Evolutionary conservation across 2,329 filamentous ascomycete species (phyloP).

Genomic region (Colletotrichum godetiae): DNA sequence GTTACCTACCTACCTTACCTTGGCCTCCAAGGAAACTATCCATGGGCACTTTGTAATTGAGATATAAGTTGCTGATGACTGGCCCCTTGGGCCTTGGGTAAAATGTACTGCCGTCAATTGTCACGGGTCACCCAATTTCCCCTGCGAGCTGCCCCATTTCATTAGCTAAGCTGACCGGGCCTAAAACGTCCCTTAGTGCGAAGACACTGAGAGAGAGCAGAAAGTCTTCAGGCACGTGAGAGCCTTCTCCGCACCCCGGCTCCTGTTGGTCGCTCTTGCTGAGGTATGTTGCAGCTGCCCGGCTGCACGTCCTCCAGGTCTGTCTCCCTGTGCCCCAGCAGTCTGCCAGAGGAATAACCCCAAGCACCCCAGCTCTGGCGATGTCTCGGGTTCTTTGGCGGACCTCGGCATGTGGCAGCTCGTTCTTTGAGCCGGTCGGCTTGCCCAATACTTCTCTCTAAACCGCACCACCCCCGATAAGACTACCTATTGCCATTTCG

Average conservation of each 20-base stretch:
- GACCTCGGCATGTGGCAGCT: conserved; percentile 38
- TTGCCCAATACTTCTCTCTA: conserved; percentile 3
- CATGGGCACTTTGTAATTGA: neutral
- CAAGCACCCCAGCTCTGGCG: conserved; percentile 3
- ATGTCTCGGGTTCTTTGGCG: conserved; percentile 30
- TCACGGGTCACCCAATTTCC: neutral
- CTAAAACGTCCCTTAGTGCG: too few relatives aligned
- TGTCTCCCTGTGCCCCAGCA: neutral
- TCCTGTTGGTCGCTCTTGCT: too few relatives aligned
- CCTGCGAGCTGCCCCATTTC: neutral
- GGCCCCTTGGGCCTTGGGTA: neutral
- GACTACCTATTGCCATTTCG: neutral
- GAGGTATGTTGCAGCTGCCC: neutral
- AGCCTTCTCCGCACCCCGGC: neutral
- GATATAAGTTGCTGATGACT: neutral
- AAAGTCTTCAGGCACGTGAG: neutral
- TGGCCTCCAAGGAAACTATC: neutral
- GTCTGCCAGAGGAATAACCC: neutral
- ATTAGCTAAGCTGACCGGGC: neutral
- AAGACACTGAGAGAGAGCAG: neutral
- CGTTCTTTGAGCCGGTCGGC: conserved; percentile 13
- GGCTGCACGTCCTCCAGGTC: neutral
- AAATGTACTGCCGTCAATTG: neutral
- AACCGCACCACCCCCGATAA: neutral
- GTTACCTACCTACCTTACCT: too few relatives aligned